Percentiles rank a stretch among this genome's conserved stretches.
These are phyloP conservation scores for Exophiala oligosperma DNA, from an alignment of 2,329 filamentous ascomycete genomes.

Conservation along the genomic window DNA sequence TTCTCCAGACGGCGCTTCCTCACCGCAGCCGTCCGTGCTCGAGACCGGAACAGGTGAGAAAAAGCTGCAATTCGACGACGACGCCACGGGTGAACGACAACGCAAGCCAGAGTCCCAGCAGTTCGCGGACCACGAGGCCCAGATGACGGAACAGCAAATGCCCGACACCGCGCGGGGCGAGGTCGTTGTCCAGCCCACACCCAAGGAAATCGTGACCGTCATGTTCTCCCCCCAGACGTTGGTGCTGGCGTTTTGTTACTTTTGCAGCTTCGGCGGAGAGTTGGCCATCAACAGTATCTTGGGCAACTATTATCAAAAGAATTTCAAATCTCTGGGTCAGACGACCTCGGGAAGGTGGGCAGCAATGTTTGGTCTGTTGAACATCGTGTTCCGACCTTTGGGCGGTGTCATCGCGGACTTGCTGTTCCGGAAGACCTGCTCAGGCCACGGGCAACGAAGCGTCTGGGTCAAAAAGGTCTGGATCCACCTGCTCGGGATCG, in stretches of 20 bases:
- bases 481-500: conserved; percentile 56
- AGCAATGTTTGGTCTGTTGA: conserved; percentile 56
- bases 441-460: conserved; percentile 17
- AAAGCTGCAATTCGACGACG: conserved; percentile 34
- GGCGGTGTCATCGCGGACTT: conserved; percentile 57
- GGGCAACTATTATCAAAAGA: conserved; percentile 58
- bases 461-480: conserved; percentile 67
- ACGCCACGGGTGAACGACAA: conserved; percentile 24
- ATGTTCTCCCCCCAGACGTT: conserved; percentile 61
- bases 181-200: conserved; percentile 61
- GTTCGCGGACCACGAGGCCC: conserved; percentile 43
- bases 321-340: conserved; percentile 56
- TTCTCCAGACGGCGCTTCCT: conserved; percentile 27
- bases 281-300: conserved; percentile 62
- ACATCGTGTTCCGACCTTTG: conserved; percentile 48
- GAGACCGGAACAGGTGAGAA: conserved; percentile 34
- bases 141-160: conserved; percentile 47
- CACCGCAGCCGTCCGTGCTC: conserved; percentile 21
- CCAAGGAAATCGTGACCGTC: conserved; percentile 62
- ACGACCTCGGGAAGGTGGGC: conserved; percentile 58
- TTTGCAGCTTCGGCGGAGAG: conserved; percentile 62
- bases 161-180: conserved; percentile 58
- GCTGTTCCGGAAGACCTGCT: conserved; percentile 46
- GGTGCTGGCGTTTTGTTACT: conserved; percentile 55
- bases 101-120: conserved; percentile 23